Base-by-base conservation (phyloP, 352 stramenopile genomes). In the Globisporangium ultimum region DNA sequence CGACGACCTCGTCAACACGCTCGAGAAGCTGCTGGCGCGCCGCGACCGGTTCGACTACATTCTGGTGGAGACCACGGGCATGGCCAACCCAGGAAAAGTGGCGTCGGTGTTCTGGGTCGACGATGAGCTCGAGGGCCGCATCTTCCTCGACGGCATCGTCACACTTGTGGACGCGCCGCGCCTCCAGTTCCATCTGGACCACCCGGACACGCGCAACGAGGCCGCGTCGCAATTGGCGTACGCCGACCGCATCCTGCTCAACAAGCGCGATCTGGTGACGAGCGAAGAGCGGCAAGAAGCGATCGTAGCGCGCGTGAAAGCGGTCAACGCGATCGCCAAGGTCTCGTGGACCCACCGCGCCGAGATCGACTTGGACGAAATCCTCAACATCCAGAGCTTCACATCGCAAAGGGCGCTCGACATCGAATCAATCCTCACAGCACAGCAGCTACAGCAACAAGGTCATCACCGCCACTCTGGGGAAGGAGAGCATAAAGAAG, bases 191-290 rank as follows among this genome's bases (percentile, higher is more conserved):
- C 83, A 97, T 46, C 65, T 98, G 22, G 53, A 55, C 8, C 72
- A 80, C 54, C 43, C 49, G 7, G 73, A 84, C 46, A 84, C 76
- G 41, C 70, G 71, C 28, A 55, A 74, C 18, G 97, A 99, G 66
- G 94, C 96, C 0, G 76, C 91, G 34, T 91, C 98, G 47, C 97
- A 99, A 72, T 78, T 99, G 21, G 97, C 97, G 1, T 99, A 99
- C 81, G 95, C 97, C 0, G 97, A 99, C 76, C 93, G 96, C 34
- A 98, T 99, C 61, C 62, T 99, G 45, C 75, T 99, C 36, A 99
- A 99, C 76, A 99, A 99, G 70, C 77, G 96, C 20, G 97, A 99
- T 74, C 76, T 99, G 11, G 88, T 99, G 11, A 79, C 66, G 0
- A 60, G 66, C 6, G 42, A 95, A 28, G 38, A 56, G n/a, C 40